A percentile compares a stretch with the other conserved stretches of the same genome.
Conservation (phyloP, 495 filamentous ascomycete genomes). For the Pyrenula aspistea region DNA sequence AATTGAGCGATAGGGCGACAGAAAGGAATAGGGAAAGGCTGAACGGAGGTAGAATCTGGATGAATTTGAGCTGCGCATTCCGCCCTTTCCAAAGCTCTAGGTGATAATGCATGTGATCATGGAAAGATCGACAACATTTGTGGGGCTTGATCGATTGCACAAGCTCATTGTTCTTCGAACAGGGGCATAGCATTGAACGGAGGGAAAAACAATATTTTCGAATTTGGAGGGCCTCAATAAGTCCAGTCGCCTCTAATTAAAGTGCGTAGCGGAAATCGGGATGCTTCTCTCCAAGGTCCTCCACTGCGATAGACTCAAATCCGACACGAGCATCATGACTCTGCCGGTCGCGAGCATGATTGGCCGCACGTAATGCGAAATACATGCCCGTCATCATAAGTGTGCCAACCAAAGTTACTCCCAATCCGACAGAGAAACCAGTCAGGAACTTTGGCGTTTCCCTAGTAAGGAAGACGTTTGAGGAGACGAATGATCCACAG, state of each 20-base stretch:
- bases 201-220: too few species aligned
- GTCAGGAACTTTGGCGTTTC: slow-evolving; percentile 27
- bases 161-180: too few species aligned
- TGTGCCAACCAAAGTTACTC: slow-evolving; percentile 1
- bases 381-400: slow-evolving; percentile 1
- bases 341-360: background rate
- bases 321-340: background rate
- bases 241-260: slow-evolving; percentile 2
- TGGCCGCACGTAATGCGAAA: background rate
- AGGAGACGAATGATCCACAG: slow-evolving; percentile 24
- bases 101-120: too few species aligned
- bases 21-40: too few species aligned
- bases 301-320: slow-evolving; percentile 3
- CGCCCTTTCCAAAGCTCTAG: too few species aligned
- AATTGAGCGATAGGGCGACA: too few species aligned
- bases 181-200: too few species aligned
- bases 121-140: too few species aligned
- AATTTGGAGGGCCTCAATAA: too few species aligned
- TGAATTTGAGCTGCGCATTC: too few species aligned
- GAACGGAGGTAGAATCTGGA: too few species aligned
- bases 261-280: slow-evolving; percentile 30
- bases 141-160: too few species aligned
- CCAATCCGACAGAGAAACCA: slow-evolving; percentile 22
- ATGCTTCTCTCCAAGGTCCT: slow-evolving; percentile 38
- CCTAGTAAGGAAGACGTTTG: slow-evolving; percentile 23